phyloP scores from a whole-genome alignment of 768 basidiomycete species.

The Tulasnella sp. region DNA sequence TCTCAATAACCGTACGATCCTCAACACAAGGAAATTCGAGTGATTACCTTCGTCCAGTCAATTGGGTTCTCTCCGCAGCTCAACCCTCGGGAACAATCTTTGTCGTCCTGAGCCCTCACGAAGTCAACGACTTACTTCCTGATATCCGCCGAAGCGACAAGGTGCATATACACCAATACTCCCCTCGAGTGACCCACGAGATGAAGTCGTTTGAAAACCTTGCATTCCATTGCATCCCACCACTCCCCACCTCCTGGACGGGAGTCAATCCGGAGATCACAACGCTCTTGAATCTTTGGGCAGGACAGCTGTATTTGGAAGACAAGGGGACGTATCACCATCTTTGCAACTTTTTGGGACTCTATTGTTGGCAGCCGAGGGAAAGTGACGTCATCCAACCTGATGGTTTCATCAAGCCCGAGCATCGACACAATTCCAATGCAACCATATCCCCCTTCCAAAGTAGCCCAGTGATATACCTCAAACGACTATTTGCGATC shows the following conservation, averaged over 20 bases:
- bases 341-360: neutral
- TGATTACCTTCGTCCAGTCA: conserved; percentile 30
- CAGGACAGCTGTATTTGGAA: conserved; percentile 1
- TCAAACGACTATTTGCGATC: no score
- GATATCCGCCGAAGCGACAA: conserved; percentile 26
- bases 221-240: conserved; percentile 24
- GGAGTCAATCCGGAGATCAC: neutral
- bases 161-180: neutral
- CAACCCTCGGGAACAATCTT: conserved; percentile 20
- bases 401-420: no score
- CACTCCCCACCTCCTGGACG: neutral
- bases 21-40: neutral
- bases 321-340: neutral
- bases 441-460: no score
- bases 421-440: no score
- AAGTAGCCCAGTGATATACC: no score
- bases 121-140: conserved; percentile 31
- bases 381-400: no score
- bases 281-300: neutral
- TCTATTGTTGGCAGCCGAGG: no score
- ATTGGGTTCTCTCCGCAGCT: conserved; percentile 31
- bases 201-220: conserved; percentile 27
- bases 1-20: neutral
- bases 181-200: conserved; percentile 6
- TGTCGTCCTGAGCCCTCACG: conserved; percentile 32